phyloP scores from a whole-genome alignment of 2,329 filamentous ascomycete genomes.

The Fusarium sp. region DNA sequence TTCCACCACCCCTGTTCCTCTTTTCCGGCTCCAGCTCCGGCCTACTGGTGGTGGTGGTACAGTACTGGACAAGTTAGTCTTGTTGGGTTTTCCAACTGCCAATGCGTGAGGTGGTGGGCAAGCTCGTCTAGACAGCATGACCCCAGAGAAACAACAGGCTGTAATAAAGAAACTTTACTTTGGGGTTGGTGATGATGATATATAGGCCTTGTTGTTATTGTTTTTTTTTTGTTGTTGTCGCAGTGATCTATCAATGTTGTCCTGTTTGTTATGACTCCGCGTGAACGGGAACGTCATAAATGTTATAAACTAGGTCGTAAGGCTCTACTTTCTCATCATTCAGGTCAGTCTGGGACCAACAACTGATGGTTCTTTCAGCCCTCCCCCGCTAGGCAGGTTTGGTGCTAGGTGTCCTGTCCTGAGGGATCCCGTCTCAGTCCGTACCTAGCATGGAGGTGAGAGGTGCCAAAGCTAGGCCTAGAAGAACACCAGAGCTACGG shows the following conservation, averaged over 20 bases:
- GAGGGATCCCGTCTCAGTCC: constrained; percentile 48
- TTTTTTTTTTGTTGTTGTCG: too few species aligned
- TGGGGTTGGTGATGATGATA: too few species aligned
- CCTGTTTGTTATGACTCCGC: too few species aligned
- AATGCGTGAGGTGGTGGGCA: constrained; percentile 34
- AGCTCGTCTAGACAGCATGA: constrained; percentile 18
- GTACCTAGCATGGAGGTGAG: constrained; percentile 12
- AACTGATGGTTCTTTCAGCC: constrained; percentile 53
- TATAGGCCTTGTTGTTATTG: too few species aligned
- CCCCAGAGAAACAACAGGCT: not conserved
- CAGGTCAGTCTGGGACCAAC: constrained; percentile 5
- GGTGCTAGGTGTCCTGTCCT: constrained; percentile 43
- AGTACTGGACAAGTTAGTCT: constrained; percentile 21
- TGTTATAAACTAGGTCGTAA: too few species aligned
- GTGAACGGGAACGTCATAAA: too few species aligned
- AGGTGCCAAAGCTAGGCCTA: constrained; percentile 13
- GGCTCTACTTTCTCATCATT: too few species aligned
- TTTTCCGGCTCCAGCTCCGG: constrained; percentile 45
- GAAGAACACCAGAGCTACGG: constrained; percentile 38
- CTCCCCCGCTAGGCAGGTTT: constrained; percentile 54
- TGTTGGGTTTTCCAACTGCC: constrained; percentile 20
- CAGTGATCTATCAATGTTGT: too few species aligned
- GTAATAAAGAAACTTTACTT: too few species aligned
- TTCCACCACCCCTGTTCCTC: constrained; percentile 35
- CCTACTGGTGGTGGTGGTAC: constrained; percentile 39